Percentiles rank a stretch among this genome's conserved stretches.
These are phyloP conservation scores for Acorus gramineus DNA, from an alignment of 106 monocot genomes.

Conservation along the genomic window DNA sequence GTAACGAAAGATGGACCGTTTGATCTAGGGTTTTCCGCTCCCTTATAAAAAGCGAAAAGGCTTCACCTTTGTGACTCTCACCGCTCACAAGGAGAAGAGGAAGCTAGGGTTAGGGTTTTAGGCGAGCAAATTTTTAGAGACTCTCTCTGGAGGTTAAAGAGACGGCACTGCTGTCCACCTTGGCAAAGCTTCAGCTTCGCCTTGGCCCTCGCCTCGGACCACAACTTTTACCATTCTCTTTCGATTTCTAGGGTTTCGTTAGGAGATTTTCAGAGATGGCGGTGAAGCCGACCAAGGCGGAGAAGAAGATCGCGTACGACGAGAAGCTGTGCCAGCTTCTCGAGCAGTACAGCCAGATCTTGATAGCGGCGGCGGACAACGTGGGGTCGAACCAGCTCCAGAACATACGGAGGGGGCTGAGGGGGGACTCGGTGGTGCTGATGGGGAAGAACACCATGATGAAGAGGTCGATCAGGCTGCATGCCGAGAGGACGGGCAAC, in stretches of 20 bases:
- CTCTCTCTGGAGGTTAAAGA: conserved; percentile 20
- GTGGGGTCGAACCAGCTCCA: conserved; percentile 84
- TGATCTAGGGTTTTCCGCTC: too few relatives aligned
- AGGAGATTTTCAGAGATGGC: conserved; percentile 29
- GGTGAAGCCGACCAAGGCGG: conserved; percentile 64
- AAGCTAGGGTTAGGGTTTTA: too few relatives aligned
- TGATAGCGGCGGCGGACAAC: conserved; percentile 72
- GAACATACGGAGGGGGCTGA: conserved; percentile 48
- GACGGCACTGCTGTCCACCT: conserved; percentile 13
- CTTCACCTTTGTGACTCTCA: too few relatives aligned
- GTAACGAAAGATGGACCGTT: too few relatives aligned
- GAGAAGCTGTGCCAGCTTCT: conserved; percentile 62
- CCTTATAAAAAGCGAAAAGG: too few relatives aligned
- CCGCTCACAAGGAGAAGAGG: too few relatives aligned
- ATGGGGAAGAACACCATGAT: conserved; percentile 97
- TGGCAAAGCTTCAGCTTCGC: conserved; percentile 11
- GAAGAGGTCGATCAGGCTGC: conserved; percentile 66
- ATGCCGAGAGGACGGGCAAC: conserved; percentile 69
- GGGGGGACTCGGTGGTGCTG: conserved; percentile 65
- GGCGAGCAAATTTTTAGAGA: background rate
- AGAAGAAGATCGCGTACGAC: conserved; percentile 85
- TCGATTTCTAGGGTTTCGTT: background rate
- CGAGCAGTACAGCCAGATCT: conserved; percentile 70
- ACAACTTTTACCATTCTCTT: background rate
- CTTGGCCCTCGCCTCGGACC: conserved; percentile 16